Base-by-base conservation (phyloP, 2,329 filamentous ascomycete genomes). In the Fusarium floridanum region DNA sequence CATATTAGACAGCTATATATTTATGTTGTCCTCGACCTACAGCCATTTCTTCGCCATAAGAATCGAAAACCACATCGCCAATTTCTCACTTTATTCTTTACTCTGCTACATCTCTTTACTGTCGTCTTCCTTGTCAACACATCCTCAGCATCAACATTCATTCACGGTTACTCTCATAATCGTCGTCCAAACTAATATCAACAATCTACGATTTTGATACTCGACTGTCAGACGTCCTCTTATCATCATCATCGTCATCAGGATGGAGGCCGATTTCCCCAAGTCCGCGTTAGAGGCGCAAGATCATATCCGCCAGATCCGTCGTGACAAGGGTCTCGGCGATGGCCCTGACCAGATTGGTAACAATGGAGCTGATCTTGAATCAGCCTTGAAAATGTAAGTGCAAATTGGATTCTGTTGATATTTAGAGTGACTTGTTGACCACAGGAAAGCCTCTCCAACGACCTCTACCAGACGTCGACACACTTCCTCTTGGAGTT, bases 401-500 rank as follows among this genome's bases (percentile, higher is more conserved):
- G 64, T 43, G 34, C 14, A 48, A 20, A 20, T 16, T 41, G 34
- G 20, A 20, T 20, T 22, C n/a, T 60, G 22, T 27, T 60, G 20
- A 17, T 27, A 22, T n/a, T 36, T 60, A 17, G 24, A 60, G 56
- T 8, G n/a, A 60, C 45, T 16, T 22, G 6, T 16, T 43, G 41
- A 45, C 37, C 6, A 10, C 39, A 11, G 22, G 29, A 11, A 41
- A 76, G 75, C 50, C 64, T 79, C 24, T 76, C 78, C 4, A 55
- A 79, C 12, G 66, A 83, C 53, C 75, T 84, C 6, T 83, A 85
- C 66, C 73, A 75, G 34, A 80, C 73, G 16, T 68, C 77, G 4
- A 81, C 82, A 5, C 82, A 82, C 65, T 85, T 85, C 70, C 73
- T 85, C 5, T 77, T 83, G 9, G 83, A 85, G 66, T 75, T 75